Evolutionary conservation across 306 rosid genomes (phyloP).

Genomic region (Senna tora): DNA sequence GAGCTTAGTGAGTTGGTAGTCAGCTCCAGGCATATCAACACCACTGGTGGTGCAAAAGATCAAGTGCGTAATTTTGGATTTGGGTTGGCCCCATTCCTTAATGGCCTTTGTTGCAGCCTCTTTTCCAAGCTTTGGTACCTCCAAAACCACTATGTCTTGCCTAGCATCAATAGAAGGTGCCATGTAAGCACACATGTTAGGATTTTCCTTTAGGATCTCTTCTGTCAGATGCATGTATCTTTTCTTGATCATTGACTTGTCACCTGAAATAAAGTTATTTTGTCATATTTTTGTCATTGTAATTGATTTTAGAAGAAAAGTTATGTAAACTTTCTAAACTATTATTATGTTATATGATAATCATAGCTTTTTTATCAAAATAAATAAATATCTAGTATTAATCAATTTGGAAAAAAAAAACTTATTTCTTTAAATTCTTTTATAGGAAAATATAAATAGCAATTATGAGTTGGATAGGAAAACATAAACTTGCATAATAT

Average conservation of each 20-base stretch:
- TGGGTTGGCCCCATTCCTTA: conserved; percentile 10
- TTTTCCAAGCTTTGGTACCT: conserved; percentile 23
- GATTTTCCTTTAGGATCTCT: conserved; percentile 24
- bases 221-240: conserved; percentile 44
- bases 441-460: not conserved
- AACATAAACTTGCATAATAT: no score
- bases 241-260: conserved; percentile 47
- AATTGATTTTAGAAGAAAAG: no score
- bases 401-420: no score
- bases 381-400: no score
- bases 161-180: conserved; percentile 39
- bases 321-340: no score
- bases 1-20: conserved; percentile 44
- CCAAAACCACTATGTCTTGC: conserved; percentile 46
- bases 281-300: no score
- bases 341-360: no score
- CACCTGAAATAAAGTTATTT: no score
- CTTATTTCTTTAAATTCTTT: no score
- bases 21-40: conserved; percentile 29
- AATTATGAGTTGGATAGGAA: no score
- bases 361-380: no score
- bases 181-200: conserved; percentile 38
- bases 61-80: conserved; percentile 31
- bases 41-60: conserved; percentile 20
- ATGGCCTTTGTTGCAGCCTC: conserved; percentile 48